These are phyloP conservation scores for Echria macrotheca DNA, from an alignment of 495 filamentous ascomycete species.

Conservation along the genomic window DNA sequence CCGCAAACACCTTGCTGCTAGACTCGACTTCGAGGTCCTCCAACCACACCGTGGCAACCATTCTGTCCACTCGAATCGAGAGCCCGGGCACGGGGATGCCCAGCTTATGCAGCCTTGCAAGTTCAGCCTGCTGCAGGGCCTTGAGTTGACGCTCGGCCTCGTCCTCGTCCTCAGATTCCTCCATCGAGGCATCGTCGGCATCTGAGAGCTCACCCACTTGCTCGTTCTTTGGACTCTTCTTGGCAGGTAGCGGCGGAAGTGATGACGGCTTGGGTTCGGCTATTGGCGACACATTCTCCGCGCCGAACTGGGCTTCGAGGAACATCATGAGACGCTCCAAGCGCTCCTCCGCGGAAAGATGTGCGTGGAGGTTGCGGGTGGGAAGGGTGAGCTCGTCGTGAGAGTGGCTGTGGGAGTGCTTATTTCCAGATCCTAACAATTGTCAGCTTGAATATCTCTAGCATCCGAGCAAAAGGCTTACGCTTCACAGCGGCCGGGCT, in stretches of 20 bases:
- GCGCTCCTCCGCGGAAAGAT: conserved; percentile 64
- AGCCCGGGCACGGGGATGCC: conserved; percentile 87
- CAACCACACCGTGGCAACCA: conserved; percentile 83
- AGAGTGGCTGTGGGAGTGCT: conserved; percentile 54
- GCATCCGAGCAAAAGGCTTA: conserved; percentile 48
- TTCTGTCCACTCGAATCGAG: conserved; percentile 80
- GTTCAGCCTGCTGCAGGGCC: conserved; percentile 46
- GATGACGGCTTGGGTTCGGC: conserved; percentile 54
- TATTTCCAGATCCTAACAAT: conserved; percentile 42
- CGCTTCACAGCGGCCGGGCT: conserved; percentile 92
- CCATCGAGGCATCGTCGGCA: conserved; percentile 35
- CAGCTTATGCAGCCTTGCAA: conserved; percentile 65
- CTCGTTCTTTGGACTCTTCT: conserved; percentile 23
- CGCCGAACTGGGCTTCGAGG: conserved; percentile 93
- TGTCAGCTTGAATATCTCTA: conserved; percentile 13
- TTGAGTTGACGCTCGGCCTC: conserved; percentile 27
- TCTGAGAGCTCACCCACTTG: conserved; percentile 17
- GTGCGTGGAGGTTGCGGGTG: conserved; percentile 62
- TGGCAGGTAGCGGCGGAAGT: conserved; percentile 18
- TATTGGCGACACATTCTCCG: conserved; percentile 67
- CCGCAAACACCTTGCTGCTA: conserved; percentile 61
- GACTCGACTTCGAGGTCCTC: conserved; percentile 89
- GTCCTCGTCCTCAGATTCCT: conserved; percentile 35
- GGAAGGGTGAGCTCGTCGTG: conserved; percentile 35
- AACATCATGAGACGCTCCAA: conserved; percentile 86